Evolutionary conservation across 352 stramenopile species (phyloP).

Genomic region (Phytophthora pistaciae): DNA sequence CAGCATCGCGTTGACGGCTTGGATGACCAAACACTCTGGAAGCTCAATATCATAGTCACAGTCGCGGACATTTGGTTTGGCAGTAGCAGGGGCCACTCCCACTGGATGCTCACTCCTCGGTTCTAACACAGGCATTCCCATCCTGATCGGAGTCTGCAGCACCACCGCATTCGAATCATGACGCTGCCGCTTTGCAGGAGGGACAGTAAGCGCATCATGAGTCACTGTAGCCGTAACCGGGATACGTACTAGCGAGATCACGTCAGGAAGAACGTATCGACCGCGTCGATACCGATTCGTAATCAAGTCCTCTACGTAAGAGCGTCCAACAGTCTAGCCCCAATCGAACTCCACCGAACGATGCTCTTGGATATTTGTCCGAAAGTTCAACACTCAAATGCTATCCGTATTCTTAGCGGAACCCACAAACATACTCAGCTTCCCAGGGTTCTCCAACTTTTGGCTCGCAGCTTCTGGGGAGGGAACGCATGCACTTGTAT

Average conservation of each 20-base stretch:
- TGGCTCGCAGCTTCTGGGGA: conserved; percentile 3
- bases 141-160: background rate
- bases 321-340: background rate
- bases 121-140: background rate
- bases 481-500: conserved; percentile 6
- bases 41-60: conserved; percentile 2
- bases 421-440: conserved; percentile 7
- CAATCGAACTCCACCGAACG: too few species aligned
- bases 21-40: background rate
- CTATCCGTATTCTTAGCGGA: conserved; percentile 8
- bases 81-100: background rate
- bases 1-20: background rate
- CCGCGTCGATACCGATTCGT: background rate
- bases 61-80: background rate
- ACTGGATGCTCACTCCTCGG: background rate
- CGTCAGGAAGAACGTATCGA: background rate
- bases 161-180: background rate
- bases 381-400: too few species aligned
- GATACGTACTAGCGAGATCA: background rate
- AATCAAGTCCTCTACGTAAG: background rate
- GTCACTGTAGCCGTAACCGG: background rate
- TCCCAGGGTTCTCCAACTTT: conserved; percentile 20
- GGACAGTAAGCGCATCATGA: background rate
- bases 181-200: background rate
- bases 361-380: too few species aligned